Percentiles rank a stretch among this genome's conserved stretches.
Conservation (phyloP, 2,329 filamentous ascomycete species). For the Diaporthe vexans region DNA sequence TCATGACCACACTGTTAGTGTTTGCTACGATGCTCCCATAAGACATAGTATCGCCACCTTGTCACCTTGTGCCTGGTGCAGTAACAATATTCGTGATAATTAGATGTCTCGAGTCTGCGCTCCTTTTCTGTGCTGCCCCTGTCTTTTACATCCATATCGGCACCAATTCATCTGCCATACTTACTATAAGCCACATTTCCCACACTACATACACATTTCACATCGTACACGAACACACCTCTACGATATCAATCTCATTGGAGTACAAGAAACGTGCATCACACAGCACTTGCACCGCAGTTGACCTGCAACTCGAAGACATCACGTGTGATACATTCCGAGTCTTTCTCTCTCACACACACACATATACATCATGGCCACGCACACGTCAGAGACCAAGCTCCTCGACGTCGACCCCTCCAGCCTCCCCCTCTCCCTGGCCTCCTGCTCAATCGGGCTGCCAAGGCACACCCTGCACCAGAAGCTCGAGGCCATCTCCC, state of each 20-base stretch:
- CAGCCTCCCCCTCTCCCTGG: slow-evolving; percentile 64
- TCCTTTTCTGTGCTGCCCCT: no score
- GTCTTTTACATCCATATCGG: no score
- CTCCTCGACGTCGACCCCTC: slow-evolving; percentile 28
- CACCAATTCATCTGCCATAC: no score
- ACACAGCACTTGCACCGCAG: not conserved
- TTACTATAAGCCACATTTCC: no score
- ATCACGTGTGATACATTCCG: not conserved
- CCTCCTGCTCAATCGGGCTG: slow-evolving; percentile 66
- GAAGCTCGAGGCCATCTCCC: slow-evolving; percentile 74
- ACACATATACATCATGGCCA: not conserved
- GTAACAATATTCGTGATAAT: not conserved
- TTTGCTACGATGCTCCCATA: not conserved
- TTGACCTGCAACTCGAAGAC: not conserved
- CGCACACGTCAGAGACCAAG: not conserved
- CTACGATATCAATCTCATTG: no score
- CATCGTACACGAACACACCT: no score
- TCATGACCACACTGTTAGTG: not conserved
- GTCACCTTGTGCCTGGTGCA: not conserved
- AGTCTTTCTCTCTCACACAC: no score
- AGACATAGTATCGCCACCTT: not conserved
- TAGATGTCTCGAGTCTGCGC: not conserved
- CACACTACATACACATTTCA: not conserved
- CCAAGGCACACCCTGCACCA: slow-evolving; percentile 65
- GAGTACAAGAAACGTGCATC: no score